Percentiles rank a stretch among this genome's conserved stretches.
These are phyloP conservation scores for Neurospora sp. DNA, from an alignment of 495 filamentous ascomycete genomes.

Conservation along the genomic window DNA sequence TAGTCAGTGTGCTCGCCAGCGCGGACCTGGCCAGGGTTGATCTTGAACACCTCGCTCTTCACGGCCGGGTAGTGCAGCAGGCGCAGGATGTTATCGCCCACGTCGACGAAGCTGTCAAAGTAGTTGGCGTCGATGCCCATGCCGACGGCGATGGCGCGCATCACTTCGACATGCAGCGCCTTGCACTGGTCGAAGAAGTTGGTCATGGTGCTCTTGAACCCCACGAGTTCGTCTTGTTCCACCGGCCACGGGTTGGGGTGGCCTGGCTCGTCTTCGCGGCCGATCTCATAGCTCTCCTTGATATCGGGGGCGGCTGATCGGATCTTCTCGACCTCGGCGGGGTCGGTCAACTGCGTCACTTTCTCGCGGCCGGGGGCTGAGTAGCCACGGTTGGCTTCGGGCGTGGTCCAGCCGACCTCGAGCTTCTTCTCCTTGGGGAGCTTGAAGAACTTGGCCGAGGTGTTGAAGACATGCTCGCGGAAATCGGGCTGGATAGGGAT, in stretches of 20 bases:
- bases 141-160: constrained; percentile 81
- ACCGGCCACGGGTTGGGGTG: constrained; percentile 76
- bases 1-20: constrained; percentile 88
- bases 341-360: constrained; percentile 48
- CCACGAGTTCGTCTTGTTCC: constrained; percentile 46
- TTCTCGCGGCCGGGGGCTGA: constrained; percentile 69
- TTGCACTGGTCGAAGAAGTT: constrained; percentile 66
- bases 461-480: constrained; percentile 53
- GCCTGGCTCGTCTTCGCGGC: constrained; percentile 56
- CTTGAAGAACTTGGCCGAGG: constrained; percentile 68
- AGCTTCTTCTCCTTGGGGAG: constrained; percentile 64
- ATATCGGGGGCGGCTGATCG: constrained; percentile 58
- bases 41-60: constrained; percentile 52
- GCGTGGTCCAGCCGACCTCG: constrained; percentile 55
- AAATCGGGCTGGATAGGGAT: constrained; percentile 56
- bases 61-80: constrained; percentile 81
- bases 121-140: constrained; percentile 62
- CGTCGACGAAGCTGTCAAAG: constrained; percentile 67
- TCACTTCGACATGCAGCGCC: constrained; percentile 62
- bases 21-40: constrained; percentile 64
- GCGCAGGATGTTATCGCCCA: constrained; percentile 78
- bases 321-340: constrained; percentile 47
- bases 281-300: constrained; percentile 81
- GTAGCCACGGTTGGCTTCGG: constrained; percentile 72
- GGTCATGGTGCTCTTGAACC: constrained; percentile 64